phyloP scores from a whole-genome alignment of 75 land plant species.

The Pinus tabuliformis region DNA sequence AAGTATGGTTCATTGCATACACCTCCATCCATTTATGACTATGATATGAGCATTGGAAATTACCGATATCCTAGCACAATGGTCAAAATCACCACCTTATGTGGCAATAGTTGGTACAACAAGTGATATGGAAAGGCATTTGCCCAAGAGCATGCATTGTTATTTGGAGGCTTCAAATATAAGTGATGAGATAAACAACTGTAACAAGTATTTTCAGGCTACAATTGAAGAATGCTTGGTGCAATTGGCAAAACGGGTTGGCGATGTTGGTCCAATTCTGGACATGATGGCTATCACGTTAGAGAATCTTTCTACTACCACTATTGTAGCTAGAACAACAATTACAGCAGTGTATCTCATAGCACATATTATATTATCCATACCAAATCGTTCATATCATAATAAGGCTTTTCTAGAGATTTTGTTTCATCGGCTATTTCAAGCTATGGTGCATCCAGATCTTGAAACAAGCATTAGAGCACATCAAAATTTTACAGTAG shows the following conservation, averaged over 20 bases:
- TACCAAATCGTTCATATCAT: slow-evolving; percentile 68
- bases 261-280: slow-evolving; percentile 70
- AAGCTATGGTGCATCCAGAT: slow-evolving; percentile 93
- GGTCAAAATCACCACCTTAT: slow-evolving; percentile 60
- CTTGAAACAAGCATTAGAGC: slow-evolving; percentile 83
- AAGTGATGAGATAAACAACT: slow-evolving; percentile 31
- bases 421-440: slow-evolving; percentile 78
- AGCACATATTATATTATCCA: slow-evolving; percentile 67
- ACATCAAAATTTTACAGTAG: slow-evolving; percentile 76
- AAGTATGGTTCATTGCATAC: no score
- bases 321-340: slow-evolving; percentile 56
- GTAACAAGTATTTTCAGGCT: slow-evolving; percentile 52
- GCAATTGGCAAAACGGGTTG: slow-evolving; percentile 69
- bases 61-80: slow-evolving; percentile 53
- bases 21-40: no score
- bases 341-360: slow-evolving; percentile 61
- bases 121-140: slow-evolving; percentile 74
- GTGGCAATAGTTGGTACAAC: slow-evolving; percentile 69
- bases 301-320: slow-evolving; percentile 59
- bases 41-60: slow-evolving; percentile 13
- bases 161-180: slow-evolving; percentile 40
- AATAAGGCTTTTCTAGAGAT: slow-evolving; percentile 94
- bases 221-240: slow-evolving; percentile 78
- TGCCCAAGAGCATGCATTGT: slow-evolving; percentile 69
- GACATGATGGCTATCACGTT: slow-evolving; percentile 75